Percentiles rank a stretch among this genome's conserved stretches.
Conservation (phyloP, 768 basidiomycete genomes). For the Punctularia strigosozonata region DNA sequence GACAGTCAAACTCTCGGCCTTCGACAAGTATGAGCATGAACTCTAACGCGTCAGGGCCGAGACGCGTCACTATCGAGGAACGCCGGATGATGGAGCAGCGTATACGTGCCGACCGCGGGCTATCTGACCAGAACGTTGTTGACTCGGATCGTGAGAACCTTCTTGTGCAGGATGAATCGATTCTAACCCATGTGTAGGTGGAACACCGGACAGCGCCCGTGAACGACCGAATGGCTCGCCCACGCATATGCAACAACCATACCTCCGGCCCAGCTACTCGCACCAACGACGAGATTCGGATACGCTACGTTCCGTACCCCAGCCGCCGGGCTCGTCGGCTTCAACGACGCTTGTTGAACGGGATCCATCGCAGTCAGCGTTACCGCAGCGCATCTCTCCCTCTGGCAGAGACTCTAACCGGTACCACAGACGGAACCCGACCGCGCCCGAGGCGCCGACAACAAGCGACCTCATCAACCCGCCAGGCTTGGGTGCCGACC, state of each 20-base stretch:
- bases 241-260: constrained; percentile 20
- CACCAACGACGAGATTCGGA: constrained; percentile 71
- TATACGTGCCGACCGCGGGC: too few relatives aligned
- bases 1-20: constrained; percentile 21
- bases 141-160: too few relatives aligned
- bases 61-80: constrained; percentile 35
- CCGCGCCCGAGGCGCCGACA: constrained; percentile 49
- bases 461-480: constrained; percentile 25
- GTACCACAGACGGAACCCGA: constrained; percentile 58
- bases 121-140: too few relatives aligned
- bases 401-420: constrained; percentile 5
- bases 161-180: too few relatives aligned
- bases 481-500: constrained; percentile 6
- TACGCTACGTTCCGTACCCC: constrained; percentile 44
- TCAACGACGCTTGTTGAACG: constrained; percentile 45
- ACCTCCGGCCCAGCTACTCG: constrained; percentile 21
- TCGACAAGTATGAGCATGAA: constrained; percentile 28
- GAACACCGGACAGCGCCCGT: too few relatives aligned
- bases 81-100: constrained; percentile 23
- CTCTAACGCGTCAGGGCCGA: constrained; percentile 17
- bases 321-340: constrained; percentile 25
- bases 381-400: constrained; percentile 4
- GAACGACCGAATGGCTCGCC: too few relatives aligned
- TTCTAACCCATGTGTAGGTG: too few relatives aligned
- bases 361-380: constrained; percentile 4